These are phyloP conservation scores for Jatropha curcas DNA, from an alignment of 345 rosid species.

Conservation along the genomic window DNA sequence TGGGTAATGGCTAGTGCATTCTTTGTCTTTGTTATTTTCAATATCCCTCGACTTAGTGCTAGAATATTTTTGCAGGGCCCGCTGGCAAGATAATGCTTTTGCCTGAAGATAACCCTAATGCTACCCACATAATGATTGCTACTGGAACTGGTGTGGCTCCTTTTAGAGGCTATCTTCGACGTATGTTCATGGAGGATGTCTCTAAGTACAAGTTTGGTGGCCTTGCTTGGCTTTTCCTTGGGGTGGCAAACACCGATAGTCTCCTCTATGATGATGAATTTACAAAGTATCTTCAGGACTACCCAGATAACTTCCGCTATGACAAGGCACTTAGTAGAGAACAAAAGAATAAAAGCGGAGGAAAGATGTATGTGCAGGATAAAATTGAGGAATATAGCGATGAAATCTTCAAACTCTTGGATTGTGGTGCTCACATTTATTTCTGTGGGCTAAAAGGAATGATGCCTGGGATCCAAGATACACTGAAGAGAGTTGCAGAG, in stretches of 20 bases:
- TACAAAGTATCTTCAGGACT: slow-evolving; percentile 63
- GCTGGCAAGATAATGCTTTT: slow-evolving; percentile 96
- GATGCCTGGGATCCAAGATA: slow-evolving; percentile 99
- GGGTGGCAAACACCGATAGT: slow-evolving; percentile 94
- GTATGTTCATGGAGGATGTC: slow-evolving; percentile 95
- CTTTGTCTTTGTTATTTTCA: not conserved
- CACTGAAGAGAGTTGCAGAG: slow-evolving; percentile 83
- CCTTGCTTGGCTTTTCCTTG: slow-evolving; percentile 97
- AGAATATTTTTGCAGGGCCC: slow-evolving; percentile 62
- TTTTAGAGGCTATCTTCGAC: slow-evolving; percentile 84
- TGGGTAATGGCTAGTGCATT: too few species aligned
- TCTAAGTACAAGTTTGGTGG: slow-evolving; percentile 79
- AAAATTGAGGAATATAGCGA: slow-evolving; percentile 97
- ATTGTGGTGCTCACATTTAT: slow-evolving; percentile 90
- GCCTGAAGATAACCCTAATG: slow-evolving; percentile 81
- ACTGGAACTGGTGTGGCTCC: slow-evolving; percentile 99
- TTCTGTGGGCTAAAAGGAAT: slow-evolving; percentile 98
- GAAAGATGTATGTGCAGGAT: slow-evolving; percentile 98
- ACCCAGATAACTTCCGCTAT: slow-evolving; percentile 79
- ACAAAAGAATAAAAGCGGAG: slow-evolving; percentile 88
- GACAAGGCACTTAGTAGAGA: slow-evolving; percentile 91
- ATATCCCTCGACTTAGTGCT: not conserved
- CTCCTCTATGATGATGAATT: slow-evolving; percentile 94
- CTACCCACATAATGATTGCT: slow-evolving; percentile 95
- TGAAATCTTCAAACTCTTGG: slow-evolving; percentile 83